Evolutionary conservation across 495 filamentous ascomycete genomes (phyloP).

Genomic region (Lentithecium fluviatile): DNA sequence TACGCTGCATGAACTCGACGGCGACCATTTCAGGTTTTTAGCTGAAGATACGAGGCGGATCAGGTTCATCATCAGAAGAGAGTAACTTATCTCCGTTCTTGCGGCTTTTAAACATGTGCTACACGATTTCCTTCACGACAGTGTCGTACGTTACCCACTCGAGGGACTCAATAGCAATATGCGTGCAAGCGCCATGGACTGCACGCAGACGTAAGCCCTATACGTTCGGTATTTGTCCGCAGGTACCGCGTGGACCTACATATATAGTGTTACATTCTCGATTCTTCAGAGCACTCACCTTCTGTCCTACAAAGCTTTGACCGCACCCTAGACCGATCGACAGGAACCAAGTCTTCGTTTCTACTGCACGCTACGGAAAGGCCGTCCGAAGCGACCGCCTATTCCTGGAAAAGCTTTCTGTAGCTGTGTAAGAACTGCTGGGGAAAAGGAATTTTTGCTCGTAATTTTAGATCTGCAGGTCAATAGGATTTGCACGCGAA

Average conservation of each 20-base stretch:
- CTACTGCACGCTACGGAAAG: not conserved
- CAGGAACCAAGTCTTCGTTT: not conserved
- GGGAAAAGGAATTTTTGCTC: conserved; percentile 10
- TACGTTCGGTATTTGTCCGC: conserved; percentile 12
- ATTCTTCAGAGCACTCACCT: not conserved
- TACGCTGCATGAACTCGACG: too few relatives aligned
- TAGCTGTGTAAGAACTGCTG: conserved; percentile 2
- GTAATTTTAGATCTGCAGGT: conserved; percentile 32
- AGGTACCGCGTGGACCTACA: not conserved
- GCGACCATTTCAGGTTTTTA: too few relatives aligned
- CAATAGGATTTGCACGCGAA: conserved; percentile 26
- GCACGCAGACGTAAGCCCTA: conserved; percentile 35
- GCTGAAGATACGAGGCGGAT: too few relatives aligned
- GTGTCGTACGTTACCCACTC: not conserved
- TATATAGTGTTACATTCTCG: conserved; percentile 1
- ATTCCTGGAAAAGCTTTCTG: not conserved
- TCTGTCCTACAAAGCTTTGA: too few relatives aligned
- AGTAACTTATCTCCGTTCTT: too few relatives aligned
- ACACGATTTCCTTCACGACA: too few relatives aligned
- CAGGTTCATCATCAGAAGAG: too few relatives aligned
- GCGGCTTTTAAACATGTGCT: too few relatives aligned
- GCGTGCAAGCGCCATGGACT: conserved; percentile 7
- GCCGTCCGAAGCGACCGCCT: not conserved
- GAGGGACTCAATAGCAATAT: conserved; percentile 22
- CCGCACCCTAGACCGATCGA: too few relatives aligned